Evolutionary conservation across 2,329 filamentous ascomycete species (phyloP).

Genomic region (Neopestalotiopsis sp.): DNA sequence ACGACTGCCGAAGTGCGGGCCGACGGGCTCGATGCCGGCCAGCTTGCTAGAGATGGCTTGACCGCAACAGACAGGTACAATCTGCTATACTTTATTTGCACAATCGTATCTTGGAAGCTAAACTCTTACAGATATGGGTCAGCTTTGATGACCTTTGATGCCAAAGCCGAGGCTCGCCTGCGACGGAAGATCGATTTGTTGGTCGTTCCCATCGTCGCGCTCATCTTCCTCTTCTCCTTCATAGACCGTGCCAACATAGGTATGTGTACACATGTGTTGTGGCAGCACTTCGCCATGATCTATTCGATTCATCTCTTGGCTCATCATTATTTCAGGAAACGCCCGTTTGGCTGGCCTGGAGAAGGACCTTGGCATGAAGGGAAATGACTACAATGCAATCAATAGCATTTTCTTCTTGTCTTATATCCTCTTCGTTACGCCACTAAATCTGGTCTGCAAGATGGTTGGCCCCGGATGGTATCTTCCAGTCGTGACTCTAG

Average conservation of each 20-base stretch:
- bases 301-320: not conserved
- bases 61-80: slow-evolving; percentile 50
- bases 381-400: slow-evolving; percentile 72
- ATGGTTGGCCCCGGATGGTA: slow-evolving; percentile 75
- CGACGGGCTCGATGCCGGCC: not conserved
- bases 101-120: not conserved
- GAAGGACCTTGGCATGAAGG: slow-evolving; percentile 60
- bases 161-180: slow-evolving; percentile 58
- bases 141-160: slow-evolving; percentile 58
- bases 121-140: slow-evolving; percentile 46
- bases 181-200: slow-evolving; percentile 66
- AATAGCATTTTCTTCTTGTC: slow-evolving; percentile 74
- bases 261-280: slow-evolving; percentile 30
- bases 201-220: slow-evolving; percentile 65
- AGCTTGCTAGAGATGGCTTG: slow-evolving; percentile 35
- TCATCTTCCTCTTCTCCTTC: slow-evolving; percentile 74
- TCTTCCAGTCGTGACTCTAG: slow-evolving; percentile 64
- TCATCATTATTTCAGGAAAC: slow-evolving; percentile 55
- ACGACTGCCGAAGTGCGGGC: not conserved
- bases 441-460: slow-evolving; percentile 71
- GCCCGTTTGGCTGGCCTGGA: slow-evolving; percentile 70
- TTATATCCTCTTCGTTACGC: slow-evolving; percentile 76
- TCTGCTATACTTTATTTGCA: not conserved
- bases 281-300: not conserved
- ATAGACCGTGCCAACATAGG: slow-evolving; percentile 74